Base-by-base conservation (phyloP, 2,329 filamentous ascomycete species). In the Chaetoscypha palmicola region DNA sequence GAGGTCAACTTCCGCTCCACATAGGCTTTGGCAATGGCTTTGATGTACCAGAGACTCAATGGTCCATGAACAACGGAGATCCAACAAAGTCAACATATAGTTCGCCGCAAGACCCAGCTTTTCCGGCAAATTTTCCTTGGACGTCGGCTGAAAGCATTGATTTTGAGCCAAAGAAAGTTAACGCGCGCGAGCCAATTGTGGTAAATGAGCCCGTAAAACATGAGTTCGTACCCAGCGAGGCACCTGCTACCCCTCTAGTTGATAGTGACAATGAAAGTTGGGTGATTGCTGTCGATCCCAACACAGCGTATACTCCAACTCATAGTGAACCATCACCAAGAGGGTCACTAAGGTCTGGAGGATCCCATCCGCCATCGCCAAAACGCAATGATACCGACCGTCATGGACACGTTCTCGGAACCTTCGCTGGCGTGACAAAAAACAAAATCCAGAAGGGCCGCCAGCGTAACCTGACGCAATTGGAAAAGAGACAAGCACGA, bases 401-500 rank as follows among this genome's bases (percentile, higher is more conserved):
- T 14, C 55, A 60, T 46, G 46, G 45, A 2, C 58, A 60, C 36
- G 49, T 60, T 7, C 58, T 57, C 23, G 55, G 49, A 32, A 46
- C 55, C 12, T 46, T 46, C 16, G 16, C 52, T 11, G 53, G 49
- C 11, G 44, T 51, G 10, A 36, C 49, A 7, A 60, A 55, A 32
- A 22, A 36, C 5, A 60, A 57, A 19, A 42, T 49, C 19, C 42
- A 51, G 11, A 51, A 50, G 20, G 59, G 57, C 19, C 57, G 59
- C 12, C 51, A 54, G 33, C 44, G 58, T 31, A 45, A 49, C 3
- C 47, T 61, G 7, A 59, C 59, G 5, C 41, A 50, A n/a, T 39
- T 55, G 21, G 58, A 60, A 46, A 61, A 59, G 45, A 52, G 49
- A 43, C 54, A 61, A 45, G 56, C 58, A 19, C 47, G 56, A 14